A percentile compares a stretch with the other conserved stretches of the same genome.
These are phyloP conservation scores for Schizochytrium sp. DNA, from an alignment of 108 stramenopile species.

Conservation along the genomic window DNA sequence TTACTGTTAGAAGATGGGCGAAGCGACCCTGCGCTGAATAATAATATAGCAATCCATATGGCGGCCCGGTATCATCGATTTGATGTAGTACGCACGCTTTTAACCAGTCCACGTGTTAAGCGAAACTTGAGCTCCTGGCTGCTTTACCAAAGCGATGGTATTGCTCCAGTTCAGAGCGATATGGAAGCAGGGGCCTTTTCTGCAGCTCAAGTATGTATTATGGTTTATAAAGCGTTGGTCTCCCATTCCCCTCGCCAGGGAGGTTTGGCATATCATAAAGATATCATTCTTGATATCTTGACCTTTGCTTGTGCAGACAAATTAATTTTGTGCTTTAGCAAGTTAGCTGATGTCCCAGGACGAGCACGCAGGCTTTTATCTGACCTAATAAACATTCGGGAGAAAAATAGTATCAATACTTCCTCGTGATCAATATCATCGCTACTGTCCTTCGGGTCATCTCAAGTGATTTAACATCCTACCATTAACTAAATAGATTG, in stretches of 20 bases:
- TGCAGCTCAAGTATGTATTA: not conserved
- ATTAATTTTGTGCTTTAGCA: conserved; percentile 1
- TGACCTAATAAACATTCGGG: not conserved
- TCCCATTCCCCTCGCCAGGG: not conserved
- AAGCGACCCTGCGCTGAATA: not conserved
- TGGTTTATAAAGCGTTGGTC: conserved; percentile 8
- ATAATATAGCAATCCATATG: not conserved
- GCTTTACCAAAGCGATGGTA: not conserved
- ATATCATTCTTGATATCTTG: not conserved
- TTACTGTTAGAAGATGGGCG: conserved; percentile 1
- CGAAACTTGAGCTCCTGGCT: not conserved
- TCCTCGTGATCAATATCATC: not conserved
- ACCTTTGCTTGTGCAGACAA: not conserved
- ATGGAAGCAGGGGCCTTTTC: not conserved
- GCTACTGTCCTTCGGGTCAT: too few species aligned
- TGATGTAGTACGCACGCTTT: not conserved
- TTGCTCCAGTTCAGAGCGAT: not conserved
- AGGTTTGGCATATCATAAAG: not conserved
- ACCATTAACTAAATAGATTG: too few species aligned
- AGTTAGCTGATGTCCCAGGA: not conserved
- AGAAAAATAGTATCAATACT: not conserved
- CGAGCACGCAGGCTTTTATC: not conserved
- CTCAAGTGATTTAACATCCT: too few species aligned
- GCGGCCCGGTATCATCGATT: not conserved
- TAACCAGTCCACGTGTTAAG: not conserved